Evolutionary conservation across 352 stramenopile species (phyloP).

Genomic region (Phytophthora quininea): DNA sequence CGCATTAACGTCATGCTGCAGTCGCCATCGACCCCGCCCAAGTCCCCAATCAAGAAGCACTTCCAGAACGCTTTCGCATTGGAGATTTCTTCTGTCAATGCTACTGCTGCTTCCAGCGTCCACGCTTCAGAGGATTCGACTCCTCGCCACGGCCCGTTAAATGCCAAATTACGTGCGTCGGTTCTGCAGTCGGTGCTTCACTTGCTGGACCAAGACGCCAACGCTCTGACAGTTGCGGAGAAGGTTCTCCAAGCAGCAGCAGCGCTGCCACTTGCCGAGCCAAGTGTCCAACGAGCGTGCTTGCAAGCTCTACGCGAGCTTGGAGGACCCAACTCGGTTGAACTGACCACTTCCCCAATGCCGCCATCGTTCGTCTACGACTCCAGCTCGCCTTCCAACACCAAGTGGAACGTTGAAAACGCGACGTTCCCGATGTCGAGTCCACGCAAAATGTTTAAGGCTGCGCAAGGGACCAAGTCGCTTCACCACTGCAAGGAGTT

Average conservation of each 20-base stretch:
- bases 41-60: conserved; percentile 71
- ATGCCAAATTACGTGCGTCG: conserved; percentile 44
- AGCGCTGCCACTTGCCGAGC: conserved; percentile 47
- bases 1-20: conserved; percentile 10
- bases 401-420: conserved; percentile 15
- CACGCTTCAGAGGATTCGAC: not conserved
- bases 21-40: conserved; percentile 12
- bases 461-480: conserved; percentile 17
- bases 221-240: conserved; percentile 50
- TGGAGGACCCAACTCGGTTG: conserved; percentile 3
- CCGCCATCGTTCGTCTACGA: conserved; percentile 19
- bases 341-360: not conserved
- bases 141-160: conserved; percentile 16
- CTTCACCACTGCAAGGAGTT: conserved; percentile 71
- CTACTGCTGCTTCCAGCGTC: not conserved
- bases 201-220: conserved; percentile 59
- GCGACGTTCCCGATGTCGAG: conserved; percentile 8
- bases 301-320: conserved; percentile 47
- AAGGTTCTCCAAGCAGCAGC: conserved; percentile 54
- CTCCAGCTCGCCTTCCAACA: conserved; percentile 7
- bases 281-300: conserved; percentile 44
- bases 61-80: conserved; percentile 19
- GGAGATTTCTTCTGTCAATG: not conserved
- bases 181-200: conserved; percentile 61
- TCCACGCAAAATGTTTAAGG: conserved; percentile 11